Evolutionary conservation across 106 monocot species (phyloP).

Genomic region (Iris macrosiphon): DNA sequence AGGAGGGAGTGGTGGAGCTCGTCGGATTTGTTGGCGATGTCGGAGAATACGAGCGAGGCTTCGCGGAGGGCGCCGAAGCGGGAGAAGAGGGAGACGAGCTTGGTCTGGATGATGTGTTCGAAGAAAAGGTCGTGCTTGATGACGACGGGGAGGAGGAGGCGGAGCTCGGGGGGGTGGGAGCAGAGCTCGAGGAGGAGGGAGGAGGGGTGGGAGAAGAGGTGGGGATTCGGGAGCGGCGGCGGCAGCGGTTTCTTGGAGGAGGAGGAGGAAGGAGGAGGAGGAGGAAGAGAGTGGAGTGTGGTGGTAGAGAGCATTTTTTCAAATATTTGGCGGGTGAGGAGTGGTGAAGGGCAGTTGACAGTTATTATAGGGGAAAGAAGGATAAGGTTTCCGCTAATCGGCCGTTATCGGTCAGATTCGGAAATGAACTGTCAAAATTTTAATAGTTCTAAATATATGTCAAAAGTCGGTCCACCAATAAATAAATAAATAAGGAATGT

Average conservation of each 20-base stretch:
- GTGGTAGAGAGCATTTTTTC: conserved; percentile 11
- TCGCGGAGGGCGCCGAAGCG: conserved; percentile 36
- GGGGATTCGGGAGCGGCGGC: neutral
- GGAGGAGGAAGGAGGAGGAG: conserved; percentile 9
- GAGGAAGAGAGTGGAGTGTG: neutral
- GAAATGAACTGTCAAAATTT: too few species aligned
- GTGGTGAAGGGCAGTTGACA: neutral
- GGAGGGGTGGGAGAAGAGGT: conserved; percentile 30
- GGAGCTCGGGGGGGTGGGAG: conserved; percentile 28
- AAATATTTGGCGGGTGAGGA: neutral
- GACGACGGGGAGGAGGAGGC: conserved; percentile 34
- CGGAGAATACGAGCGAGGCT: conserved; percentile 40
- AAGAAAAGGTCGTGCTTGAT: conserved; percentile 31
- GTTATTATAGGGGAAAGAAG: neutral
- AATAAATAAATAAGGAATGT: too few species aligned
- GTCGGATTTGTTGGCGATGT: conserved; percentile 22
- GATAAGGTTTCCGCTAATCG: too few species aligned
- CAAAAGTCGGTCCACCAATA: too few species aligned
- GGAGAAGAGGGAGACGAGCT: conserved; percentile 56
- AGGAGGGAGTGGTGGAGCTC: conserved; percentile 53
- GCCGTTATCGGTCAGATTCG: too few species aligned
- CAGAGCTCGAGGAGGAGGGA: conserved; percentile 45
- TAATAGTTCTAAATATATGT: too few species aligned
- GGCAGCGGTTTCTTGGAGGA: neutral
- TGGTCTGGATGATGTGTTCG: conserved; percentile 36